phyloP scores from a whole-genome alignment of 2,329 filamentous ascomycete genomes.

The Cercospora brassicicola region DNA sequence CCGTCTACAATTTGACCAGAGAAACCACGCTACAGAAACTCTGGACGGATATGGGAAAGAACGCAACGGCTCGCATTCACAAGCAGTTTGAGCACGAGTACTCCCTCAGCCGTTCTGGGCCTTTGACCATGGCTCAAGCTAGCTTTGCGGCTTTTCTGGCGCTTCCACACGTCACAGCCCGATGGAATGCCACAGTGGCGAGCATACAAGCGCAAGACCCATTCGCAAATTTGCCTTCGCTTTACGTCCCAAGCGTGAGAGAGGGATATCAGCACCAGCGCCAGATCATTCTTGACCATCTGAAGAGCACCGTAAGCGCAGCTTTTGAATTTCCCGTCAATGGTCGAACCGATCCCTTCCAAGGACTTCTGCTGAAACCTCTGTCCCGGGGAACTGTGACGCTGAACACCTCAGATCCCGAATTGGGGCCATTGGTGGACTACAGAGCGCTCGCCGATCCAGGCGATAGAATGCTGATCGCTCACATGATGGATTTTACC shows the following conservation, averaged over 20 bases:
- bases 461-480: background rate
- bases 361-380: conserved; percentile 38
- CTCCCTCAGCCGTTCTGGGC: background rate
- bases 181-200: background rate
- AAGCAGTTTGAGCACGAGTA: background rate
- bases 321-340: background rate
- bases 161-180: background rate
- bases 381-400: conserved; percentile 43
- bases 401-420: conserved; percentile 40
- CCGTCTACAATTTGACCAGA: background rate
- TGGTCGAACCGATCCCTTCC: background rate
- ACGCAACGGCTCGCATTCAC: background rate
- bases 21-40: background rate
- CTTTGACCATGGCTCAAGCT: background rate
- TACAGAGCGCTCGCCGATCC: conserved; percentile 36
- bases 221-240: background rate
- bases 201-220: background rate
- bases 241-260: background rate
- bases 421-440: conserved; percentile 37
- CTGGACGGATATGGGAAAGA: background rate
- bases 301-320: background rate
- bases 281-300: background rate
- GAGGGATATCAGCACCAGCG: background rate
- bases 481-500: background rate
- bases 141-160: background rate